A percentile compares a stretch with the other conserved stretches of the same genome.
phyloP scores from a whole-genome alignment of 257 asterid genomes.

The Solanum dulcamara region DNA sequence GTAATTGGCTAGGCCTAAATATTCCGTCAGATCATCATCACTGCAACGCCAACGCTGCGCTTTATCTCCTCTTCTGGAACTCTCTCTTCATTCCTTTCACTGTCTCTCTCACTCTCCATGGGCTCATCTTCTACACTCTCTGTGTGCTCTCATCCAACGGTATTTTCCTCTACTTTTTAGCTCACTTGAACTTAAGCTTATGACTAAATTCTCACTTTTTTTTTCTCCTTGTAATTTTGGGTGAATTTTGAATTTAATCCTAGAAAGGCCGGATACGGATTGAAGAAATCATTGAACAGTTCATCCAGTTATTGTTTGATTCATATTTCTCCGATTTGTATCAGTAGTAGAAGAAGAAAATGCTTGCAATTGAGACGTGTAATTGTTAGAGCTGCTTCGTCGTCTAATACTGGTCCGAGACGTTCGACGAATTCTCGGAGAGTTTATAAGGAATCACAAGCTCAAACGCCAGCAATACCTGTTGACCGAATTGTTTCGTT shows the following conservation, averaged over 20 bases:
- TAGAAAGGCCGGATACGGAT: neutral
- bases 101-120: slow-evolving; percentile 9
- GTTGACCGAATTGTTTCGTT: slow-evolving; percentile 40
- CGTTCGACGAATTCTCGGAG: slow-evolving; percentile 39
- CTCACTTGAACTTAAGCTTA: neutral
- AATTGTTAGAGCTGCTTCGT: slow-evolving; percentile 29
- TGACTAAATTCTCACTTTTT: neutral
- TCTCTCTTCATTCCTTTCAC: neutral
- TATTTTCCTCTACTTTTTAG: neutral
- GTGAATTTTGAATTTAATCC: slow-evolving; percentile 14
- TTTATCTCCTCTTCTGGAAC: neutral
- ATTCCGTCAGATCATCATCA: neutral
- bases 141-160: slow-evolving; percentile 43
- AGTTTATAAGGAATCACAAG: slow-evolving; percentile 62
- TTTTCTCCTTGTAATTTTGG: slow-evolving; percentile 10
- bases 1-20: neutral
- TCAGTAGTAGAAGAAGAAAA: slow-evolving; percentile 12
- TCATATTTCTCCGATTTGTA: slow-evolving; percentile 5
- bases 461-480: slow-evolving; percentile 35
- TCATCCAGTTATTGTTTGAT: slow-evolving; percentile 16
- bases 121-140: slow-evolving; percentile 47
- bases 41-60: neutral
- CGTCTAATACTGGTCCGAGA: slow-evolving; percentile 26
- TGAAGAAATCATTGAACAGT: neutral
- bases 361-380: slow-evolving; percentile 18